Evolutionary conservation across 2,329 filamentous ascomycete genomes (phyloP), one percentile per base, ranked within the genome.

Genomic region (Botrytis pseudocinerea): DNA sequence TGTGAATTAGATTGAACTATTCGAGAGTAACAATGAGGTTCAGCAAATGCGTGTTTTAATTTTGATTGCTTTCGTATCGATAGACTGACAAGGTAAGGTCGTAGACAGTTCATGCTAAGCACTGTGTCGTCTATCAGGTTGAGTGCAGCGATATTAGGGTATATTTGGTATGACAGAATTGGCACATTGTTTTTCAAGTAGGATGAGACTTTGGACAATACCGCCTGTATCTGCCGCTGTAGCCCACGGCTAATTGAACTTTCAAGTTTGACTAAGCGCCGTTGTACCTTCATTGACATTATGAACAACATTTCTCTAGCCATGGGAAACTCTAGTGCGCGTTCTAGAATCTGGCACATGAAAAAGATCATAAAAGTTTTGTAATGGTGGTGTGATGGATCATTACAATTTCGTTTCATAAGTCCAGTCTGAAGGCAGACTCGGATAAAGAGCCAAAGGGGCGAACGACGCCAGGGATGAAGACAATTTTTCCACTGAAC

Each of bases 361-460:
- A 87, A 80, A 32, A 83, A 85, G 0, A 84, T 63, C 84, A 89
- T 87, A 75, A 86, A 86, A 0, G 77, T 73, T 73, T 90, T 90
- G 80, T 89, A 90, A 0, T 79, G 70, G 7, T 35, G 25, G 57
- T 57, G 44, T 12, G n/a, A 51, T 22, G 12, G 7, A 3, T 75
- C 0, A 44, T 35, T 18, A 63, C 18, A 20, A 42, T 10, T 20
- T 35, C 7, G 16, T 18, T 14, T 18, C 28, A 46, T 62, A 5
- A 78, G 57, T 25, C 61, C 72, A 2, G 62, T 73, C 69, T 90
- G 87, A 3, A 89, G 74, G 0, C 82, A 78, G 0, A 89, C 86
- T 0, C 88, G 85, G 4, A 90, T 71, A 0, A 89, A 80, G 0
- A 90, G 80, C 87, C 87, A 91, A 0, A 86, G 73, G 0, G 87